Evolutionary conservation across 768 basidiomycete genomes (phyloP), one percentile per base, ranked within the genome.

Genomic region (Amanita inopinata): DNA sequence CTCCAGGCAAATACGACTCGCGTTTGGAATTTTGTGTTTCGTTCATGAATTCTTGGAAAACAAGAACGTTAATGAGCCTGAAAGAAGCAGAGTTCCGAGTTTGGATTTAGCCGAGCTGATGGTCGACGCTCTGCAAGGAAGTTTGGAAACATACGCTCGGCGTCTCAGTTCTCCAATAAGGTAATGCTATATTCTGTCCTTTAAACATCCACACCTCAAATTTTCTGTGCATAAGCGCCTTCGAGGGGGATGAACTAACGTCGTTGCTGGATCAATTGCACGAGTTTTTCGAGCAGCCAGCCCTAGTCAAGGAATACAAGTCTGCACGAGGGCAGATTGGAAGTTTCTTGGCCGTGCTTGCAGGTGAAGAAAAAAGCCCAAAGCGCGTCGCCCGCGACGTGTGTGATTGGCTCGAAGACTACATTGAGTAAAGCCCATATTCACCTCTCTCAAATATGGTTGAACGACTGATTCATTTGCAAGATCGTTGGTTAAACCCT

Each of bases 121-220:
- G 61, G 56, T 65, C n/a, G 52, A 60, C 5, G 57, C 66, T 17
- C 47, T 81, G 32, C 63, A 62, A 14, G 76, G 73, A 3, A 63
- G 63, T 3, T 49, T 72, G 9, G 58, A 53, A 2, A 67, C 58
- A 28, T 67, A 72, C 33, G 55, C 69, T 18, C 73, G 65, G 41
- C 58, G 65, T 46, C 54, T 80, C 6, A 69, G 64, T 71, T 37
- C 56, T 73, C 35, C 73, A 61, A 78, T 82, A 47, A 37, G 70
- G 56, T 40, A 28, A 40, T 27, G 3, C 8, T 7, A 24, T 34
- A 36, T 27, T 12, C 27, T 23, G 10, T 14, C 20, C 19, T n/a
- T 23, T 25, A n/a, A n/a, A n/a, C n/a, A n/a, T 11, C n/a, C 23
- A 32, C 12, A 45, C 44, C 2, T 20, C 10, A 36, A 35, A 20